Percentiles rank a stretch among this genome's conserved stretches.
phyloP scores from a whole-genome alignment of 306 rosid species.

The Senna siamea region DNA sequence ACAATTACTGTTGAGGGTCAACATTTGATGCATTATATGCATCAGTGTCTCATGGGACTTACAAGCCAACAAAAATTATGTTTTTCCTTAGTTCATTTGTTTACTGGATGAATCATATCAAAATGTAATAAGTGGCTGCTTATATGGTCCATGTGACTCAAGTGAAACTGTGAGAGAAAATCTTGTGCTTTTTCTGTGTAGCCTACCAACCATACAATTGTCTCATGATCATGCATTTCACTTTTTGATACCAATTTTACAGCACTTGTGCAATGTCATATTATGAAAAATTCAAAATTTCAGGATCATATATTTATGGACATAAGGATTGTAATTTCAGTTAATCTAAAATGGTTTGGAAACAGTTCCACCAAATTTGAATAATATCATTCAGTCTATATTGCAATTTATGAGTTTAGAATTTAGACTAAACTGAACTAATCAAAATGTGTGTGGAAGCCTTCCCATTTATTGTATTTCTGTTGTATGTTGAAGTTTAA shows the following conservation, averaged over 20 bases:
- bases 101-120: slow-evolving; percentile 17
- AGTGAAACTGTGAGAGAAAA: slow-evolving; percentile 1
- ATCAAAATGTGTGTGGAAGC: background rate
- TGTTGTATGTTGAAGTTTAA: background rate
- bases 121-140: slow-evolving; percentile 29
- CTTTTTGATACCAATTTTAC: background rate
- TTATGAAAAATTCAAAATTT: slow-evolving; percentile 12
- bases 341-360: slow-evolving; percentile 14
- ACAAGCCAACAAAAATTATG: slow-evolving; percentile 16
- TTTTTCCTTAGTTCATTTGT: slow-evolving; percentile 25
- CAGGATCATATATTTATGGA: slow-evolving; percentile 2
- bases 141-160: background rate
- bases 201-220: background rate
- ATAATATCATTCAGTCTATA: background rate
- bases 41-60: background rate
- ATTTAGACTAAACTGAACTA: background rate
- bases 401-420: slow-evolving; percentile 4
- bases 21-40: slow-evolving; percentile 4
- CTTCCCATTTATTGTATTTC: background rate
- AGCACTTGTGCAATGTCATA: slow-evolving; percentile 1
- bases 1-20: slow-evolving; percentile 1
- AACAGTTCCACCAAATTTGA: background rate
- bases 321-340: slow-evolving; percentile 13
- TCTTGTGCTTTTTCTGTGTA: slow-evolving; percentile 27
- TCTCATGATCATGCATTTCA: background rate